These are phyloP conservation scores for Agastache rugosa DNA, from an alignment of 257 asterid genomes.

Conservation along the genomic window DNA sequence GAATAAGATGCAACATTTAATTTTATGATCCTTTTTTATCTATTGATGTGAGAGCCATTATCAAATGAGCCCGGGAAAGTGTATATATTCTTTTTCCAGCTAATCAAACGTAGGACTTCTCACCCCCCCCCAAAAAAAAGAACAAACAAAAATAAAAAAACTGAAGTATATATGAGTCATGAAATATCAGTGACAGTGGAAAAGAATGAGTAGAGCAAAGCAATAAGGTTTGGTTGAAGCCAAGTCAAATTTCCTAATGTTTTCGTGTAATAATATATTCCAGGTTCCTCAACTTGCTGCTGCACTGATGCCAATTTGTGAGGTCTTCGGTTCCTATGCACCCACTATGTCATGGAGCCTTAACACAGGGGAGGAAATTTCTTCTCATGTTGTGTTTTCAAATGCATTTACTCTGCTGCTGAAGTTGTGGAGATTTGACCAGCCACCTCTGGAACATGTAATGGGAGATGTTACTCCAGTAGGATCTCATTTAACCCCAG, in stretches of 20 bases:
- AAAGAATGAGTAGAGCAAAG: constrained; percentile 9
- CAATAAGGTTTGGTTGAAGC: constrained; percentile 11
- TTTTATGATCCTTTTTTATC: not conserved
- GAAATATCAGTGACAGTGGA: not conserved
- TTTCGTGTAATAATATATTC: constrained; percentile 30
- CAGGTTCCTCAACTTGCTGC: constrained; percentile 99
- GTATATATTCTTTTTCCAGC: constrained; percentile 6
- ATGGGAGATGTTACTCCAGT: constrained; percentile 72
- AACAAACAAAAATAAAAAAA: too few species aligned
- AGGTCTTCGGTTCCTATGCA: constrained; percentile 90
- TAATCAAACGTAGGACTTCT: constrained; percentile 17
- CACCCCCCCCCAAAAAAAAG: not conserved
- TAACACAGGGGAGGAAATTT: constrained; percentile 73
- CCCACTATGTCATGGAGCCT: constrained; percentile 82
- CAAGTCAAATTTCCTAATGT: not conserved
- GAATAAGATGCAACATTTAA: constrained; percentile 13
- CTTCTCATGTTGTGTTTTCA: constrained; percentile 85
- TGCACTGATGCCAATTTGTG: constrained; percentile 96
- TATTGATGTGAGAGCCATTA: constrained; percentile 1
- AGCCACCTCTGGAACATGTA: constrained; percentile 80
- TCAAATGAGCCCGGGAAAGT: constrained; percentile 27
- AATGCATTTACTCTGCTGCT: constrained; percentile 91
- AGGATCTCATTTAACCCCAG: constrained; percentile 83
- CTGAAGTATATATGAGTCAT: constrained; percentile 8
- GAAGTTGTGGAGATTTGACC: constrained; percentile 94